phyloP scores from a whole-genome alignment of 805 yeast species.

The Cyberlindnera subsufficiens region DNA sequence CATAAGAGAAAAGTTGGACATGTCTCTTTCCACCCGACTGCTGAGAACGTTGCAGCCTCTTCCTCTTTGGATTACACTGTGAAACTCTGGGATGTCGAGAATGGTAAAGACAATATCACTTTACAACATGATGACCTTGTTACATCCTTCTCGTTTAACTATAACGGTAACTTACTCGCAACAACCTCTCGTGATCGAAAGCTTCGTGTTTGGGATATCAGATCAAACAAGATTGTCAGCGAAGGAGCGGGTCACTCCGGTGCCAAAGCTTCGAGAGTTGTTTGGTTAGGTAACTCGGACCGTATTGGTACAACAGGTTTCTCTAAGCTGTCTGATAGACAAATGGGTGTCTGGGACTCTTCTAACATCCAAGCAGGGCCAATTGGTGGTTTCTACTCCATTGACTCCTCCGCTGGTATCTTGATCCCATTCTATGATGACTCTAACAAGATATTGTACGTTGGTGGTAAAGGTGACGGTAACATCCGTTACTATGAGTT shows the following conservation, averaged over 20 bases:
- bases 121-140: conserved; percentile 86
- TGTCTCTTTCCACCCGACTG: conserved; percentile 83
- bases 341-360: conserved; percentile 90
- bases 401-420: conserved; percentile 91
- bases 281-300: conserved; percentile 85
- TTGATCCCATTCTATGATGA: conserved; percentile 88
- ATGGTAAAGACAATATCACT: conserved; percentile 65
- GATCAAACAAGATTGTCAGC: conserved; percentile 63
- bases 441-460: conserved; percentile 68
- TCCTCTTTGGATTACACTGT: conserved; percentile 88
- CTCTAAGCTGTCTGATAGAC: conserved; percentile 88
- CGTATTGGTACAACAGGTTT: conserved; percentile 92
- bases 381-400: conserved; percentile 78
- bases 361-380: conserved; percentile 72
- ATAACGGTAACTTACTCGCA: conserved; percentile 81
- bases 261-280: conserved; percentile 83
- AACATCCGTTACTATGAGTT: conserved; percentile 92
- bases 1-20: conserved; percentile 94
- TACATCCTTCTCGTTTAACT: conserved; percentile 88
- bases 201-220: conserved; percentile 87
- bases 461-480: conserved; percentile 98
- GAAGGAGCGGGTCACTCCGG: conserved; percentile 92
- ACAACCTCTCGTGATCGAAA: conserved; percentile 89
- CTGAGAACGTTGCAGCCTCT: conserved; percentile 80
- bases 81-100: conserved; percentile 82